These are phyloP conservation scores for Taiozyma sp. DNA, from an alignment of 1,139 yeast species.

Conservation along the genomic window DNA sequence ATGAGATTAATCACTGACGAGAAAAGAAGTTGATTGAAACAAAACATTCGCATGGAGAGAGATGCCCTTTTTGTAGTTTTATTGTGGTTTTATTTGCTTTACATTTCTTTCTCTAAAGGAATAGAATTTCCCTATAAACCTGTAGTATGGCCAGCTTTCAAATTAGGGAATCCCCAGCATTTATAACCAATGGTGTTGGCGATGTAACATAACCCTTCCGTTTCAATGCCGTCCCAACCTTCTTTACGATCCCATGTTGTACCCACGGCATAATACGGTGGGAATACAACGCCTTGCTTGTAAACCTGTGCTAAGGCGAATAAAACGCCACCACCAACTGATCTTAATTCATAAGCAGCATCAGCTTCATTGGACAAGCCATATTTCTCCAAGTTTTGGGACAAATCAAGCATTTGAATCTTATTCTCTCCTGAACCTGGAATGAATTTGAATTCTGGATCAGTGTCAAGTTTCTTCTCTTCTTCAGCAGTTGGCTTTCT, in stretches of 20 bases:
- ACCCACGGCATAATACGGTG: constrained; percentile 42
- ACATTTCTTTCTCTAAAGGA: background rate
- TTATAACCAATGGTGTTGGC: constrained; percentile 41
- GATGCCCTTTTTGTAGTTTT: too few species aligned
- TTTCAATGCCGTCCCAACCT: constrained; percentile 51
- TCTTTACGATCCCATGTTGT: constrained; percentile 41
- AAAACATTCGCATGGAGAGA: too few species aligned
- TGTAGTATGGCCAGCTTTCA: constrained; percentile 14
- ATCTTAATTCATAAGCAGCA: constrained; percentile 32
- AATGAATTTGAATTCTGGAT: constrained; percentile 35
- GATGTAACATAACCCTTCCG: constrained; percentile 46
- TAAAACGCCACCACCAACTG: constrained; percentile 48
- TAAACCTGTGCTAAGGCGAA: constrained; percentile 38
- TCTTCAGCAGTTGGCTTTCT: constrained; percentile 31
- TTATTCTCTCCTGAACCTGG: constrained; percentile 34
- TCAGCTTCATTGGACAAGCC: constrained; percentile 12
- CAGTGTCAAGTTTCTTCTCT: constrained; percentile 28
- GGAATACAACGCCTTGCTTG: constrained; percentile 42
- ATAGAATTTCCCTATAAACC: background rate
- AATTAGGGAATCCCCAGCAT: constrained; percentile 32
- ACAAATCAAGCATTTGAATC: constrained; percentile 33
- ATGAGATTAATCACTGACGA: constrained; percentile 1
- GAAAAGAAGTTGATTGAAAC: too few species aligned
- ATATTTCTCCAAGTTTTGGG: constrained; percentile 17
- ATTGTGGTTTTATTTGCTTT: too few species aligned